phyloP scores from a whole-genome alignment of 768 basidiomycete genomes.

The Leccinellum albellum region DNA sequence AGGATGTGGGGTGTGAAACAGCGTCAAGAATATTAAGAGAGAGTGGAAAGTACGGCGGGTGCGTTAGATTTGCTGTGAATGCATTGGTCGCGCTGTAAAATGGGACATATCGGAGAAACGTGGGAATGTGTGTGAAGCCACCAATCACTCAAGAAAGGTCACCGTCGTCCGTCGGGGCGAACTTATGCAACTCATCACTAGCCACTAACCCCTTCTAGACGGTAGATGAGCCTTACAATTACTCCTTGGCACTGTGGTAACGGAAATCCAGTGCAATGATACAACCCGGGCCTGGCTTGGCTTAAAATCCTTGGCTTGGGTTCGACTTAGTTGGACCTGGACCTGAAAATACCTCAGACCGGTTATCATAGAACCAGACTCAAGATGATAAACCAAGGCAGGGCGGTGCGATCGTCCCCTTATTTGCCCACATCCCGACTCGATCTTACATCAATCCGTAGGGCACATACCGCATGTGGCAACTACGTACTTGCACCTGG shows the following conservation, averaged over 20 bases:
- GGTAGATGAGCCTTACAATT: background rate
- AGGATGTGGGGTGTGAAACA: background rate
- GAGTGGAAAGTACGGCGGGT: background rate
- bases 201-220: too few relatives aligned
- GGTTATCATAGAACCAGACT: background rate
- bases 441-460: background rate
- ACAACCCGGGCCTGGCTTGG: background rate
- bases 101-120: background rate
- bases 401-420: background rate
- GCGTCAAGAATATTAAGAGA: background rate
- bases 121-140: conserved; percentile 8
- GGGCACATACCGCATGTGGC: background rate
- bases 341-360: background rate
- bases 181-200: too few relatives aligned
- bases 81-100: conserved; percentile 13
- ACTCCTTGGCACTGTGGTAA: background rate
- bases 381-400: background rate
- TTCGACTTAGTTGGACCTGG: background rate
- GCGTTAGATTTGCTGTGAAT: conserved; percentile 22
- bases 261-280: background rate
- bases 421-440: background rate
- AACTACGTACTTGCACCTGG: background rate
- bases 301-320: background rate
- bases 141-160: background rate
- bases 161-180: too few relatives aligned